Evolutionary conservation across 169 alveolate species (phyloP).

Genomic region (Babesia sp.): DNA sequence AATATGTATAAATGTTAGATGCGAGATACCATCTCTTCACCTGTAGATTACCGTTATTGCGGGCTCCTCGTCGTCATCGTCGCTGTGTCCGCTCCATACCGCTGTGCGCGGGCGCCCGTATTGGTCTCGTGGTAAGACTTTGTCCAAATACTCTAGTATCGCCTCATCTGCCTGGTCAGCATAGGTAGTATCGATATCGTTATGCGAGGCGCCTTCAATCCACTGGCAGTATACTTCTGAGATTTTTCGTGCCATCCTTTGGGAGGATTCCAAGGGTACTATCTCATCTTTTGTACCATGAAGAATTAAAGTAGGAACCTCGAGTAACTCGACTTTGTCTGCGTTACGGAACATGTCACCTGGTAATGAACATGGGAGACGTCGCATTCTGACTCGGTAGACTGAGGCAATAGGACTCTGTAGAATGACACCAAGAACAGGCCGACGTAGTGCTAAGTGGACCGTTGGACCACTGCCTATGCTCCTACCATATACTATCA

Average conservation of each 20-base stretch:
- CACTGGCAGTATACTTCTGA: slow-evolving; percentile 69
- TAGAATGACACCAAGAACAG: slow-evolving; percentile 81
- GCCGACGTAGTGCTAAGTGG: slow-evolving; percentile 79
- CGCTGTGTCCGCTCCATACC: too few relatives aligned
- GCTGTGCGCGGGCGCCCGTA: too few relatives aligned
- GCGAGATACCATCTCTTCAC: too few relatives aligned
- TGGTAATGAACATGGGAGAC: slow-evolving; percentile 84
- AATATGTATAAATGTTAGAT: too few relatives aligned
- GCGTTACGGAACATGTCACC: slow-evolving; percentile 90
- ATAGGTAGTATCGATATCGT: slow-evolving; percentile 68
- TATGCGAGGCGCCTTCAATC: slow-evolving; percentile 73
- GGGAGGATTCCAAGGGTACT: slow-evolving; percentile 78
- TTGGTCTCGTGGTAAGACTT: not conserved
- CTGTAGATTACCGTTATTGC: too few relatives aligned
- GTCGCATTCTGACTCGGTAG: slow-evolving; percentile 72
- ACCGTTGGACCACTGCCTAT: slow-evolving; percentile 89
- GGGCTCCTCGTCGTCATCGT: too few relatives aligned
- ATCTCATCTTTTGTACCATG: slow-evolving; percentile 91
- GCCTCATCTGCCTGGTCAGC: slow-evolving; percentile 49
- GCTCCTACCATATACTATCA: slow-evolving; percentile 89
- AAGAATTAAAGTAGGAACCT: slow-evolving; percentile 82
- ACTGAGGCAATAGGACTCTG: slow-evolving; percentile 87
- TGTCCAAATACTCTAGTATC: slow-evolving; percentile 39
- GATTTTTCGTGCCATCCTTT: slow-evolving; percentile 63
- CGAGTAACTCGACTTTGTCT: slow-evolving; percentile 77